phyloP scores from a whole-genome alignment of 2,329 filamentous ascomycete species.

The Ascosphaera apis region DNA sequence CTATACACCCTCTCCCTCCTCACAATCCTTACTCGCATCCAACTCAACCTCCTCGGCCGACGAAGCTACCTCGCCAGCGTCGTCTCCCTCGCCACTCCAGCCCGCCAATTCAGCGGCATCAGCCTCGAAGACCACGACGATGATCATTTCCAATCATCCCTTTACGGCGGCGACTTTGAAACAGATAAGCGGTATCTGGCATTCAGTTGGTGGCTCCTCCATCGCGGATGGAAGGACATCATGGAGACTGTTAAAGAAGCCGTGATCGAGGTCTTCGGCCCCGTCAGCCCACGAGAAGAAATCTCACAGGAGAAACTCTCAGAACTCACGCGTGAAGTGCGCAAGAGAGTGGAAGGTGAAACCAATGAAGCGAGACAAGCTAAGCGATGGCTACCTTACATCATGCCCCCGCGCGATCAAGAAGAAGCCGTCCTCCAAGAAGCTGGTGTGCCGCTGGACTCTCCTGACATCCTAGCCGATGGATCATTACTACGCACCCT shows the following conservation, averaged over 20 bases:
- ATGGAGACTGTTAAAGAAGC: slow-evolving; percentile 63
- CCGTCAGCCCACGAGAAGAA: slow-evolving; percentile 69
- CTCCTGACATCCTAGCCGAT: slow-evolving; percentile 10
- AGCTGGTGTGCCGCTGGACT: slow-evolving; percentile 41
- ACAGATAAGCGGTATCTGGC: slow-evolving; percentile 87
- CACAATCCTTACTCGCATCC: slow-evolving; percentile 77
- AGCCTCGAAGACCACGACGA: slow-evolving; percentile 86
- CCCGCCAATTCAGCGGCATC: slow-evolving; percentile 49
- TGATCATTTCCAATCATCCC: slow-evolving; percentile 35
- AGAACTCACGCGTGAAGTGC: slow-evolving; percentile 58
- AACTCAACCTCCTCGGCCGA: slow-evolving; percentile 87
- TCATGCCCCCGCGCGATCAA: slow-evolving; percentile 56
- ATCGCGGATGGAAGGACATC: slow-evolving; percentile 67
- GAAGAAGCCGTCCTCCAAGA: slow-evolving; percentile 69
- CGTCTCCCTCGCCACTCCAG: slow-evolving; percentile 63
- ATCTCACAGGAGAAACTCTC: slow-evolving; percentile 61
- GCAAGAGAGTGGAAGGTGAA: slow-evolving; percentile 60
- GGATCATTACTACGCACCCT: slow-evolving; percentile 46
- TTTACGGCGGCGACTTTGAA: slow-evolving; percentile 88
- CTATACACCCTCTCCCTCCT: slow-evolving; percentile 79
- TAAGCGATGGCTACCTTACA: slow-evolving; percentile 56
- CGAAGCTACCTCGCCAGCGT: slow-evolving; percentile 92
- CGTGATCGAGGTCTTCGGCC: slow-evolving; percentile 75
- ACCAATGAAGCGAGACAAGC: slow-evolving; percentile 39
- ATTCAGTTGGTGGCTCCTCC: slow-evolving; percentile 94